Evolutionary conservation across 257 asterid genomes (phyloP), one percentile per base, ranked within the genome.

Genomic region (Ilex asprella): DNA sequence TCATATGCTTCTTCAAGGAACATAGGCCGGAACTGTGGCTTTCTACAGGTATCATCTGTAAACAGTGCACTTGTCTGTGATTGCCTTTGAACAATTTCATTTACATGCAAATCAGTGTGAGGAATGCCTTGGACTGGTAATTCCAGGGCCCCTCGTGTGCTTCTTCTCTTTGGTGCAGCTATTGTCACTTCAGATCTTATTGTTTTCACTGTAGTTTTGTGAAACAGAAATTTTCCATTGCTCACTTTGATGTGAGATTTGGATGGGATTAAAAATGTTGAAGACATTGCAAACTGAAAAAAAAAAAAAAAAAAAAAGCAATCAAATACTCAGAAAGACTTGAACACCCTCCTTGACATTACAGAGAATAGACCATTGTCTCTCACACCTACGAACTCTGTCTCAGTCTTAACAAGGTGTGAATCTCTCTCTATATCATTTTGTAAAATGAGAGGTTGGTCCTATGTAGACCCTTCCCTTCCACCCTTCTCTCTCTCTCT

Each of bases 1-100:
- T 72, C 79, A 65, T 88, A 88, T 1, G 88, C 78, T 67, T 88
- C 93, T 46, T 82, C 84, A 70, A 86, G 93, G 66, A 88, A 86
- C 79, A 59, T 3, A 0, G 90, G 90, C 66, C 66, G 54, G 67
- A 80, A 86, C 54, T 43, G 67, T 27, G 82, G 78, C 57, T 53
- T 80, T 27, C 55, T 30, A 44, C 62, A 35, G 53, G 39, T 51
- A 55, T 61, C 72, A n/a, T 55, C 63, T 27, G 51, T 7, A 6
- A 56, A 15, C 21, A 66, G 32, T 39, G 70, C 31, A 50, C 16
- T 21, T 7, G 32, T 67, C 58, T 62, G 68, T 1, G 93, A 76
- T 71, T 88, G 96, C 56, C 83, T 76, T 53, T 56, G 70, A n/a
- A 82, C 82, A 12, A 88, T 76, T 60, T 88, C 92, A 13, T 63